Evolutionary conservation across 768 basidiomycete species (phyloP), one percentile per base, ranked within the genome.

Genomic region (Phlebiopsis gigantea): DNA sequence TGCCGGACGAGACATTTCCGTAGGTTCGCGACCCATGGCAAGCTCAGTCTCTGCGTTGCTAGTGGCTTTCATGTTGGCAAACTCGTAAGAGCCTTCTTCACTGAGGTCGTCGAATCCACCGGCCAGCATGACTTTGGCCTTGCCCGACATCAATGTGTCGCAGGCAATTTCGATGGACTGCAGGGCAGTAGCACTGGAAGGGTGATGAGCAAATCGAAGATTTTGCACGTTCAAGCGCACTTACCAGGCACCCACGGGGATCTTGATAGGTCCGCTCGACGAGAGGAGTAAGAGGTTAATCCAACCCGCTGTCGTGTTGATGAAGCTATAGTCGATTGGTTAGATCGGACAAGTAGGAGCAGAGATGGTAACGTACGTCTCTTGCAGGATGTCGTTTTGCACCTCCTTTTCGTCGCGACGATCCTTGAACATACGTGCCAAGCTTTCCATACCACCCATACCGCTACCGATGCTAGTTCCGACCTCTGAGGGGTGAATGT

Each of bases 41-140:
- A 98, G 91, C 71, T 99, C 97, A 28, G 92, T 92, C 72, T 94
- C 92, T 1, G 95, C 88, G 67, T 96, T 98, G 73, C 90, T 93
- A 5, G 97, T 99, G 1, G 97, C 97, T 73, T 98, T 97, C 97
- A 99, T 99, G 78, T 98, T 98, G 49, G 94, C 97, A 72, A 99
- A 99, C 72, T 99, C 96, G 71, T 87, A 98, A 7, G 96, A 98
- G 17, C 96, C 97, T 73, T 99, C 97, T 72, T 99, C 97, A 61
- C 88, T 90, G 70, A 98, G 83, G 70, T 99, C 97, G 67, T 99
- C 97, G 75, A 95, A 98, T 57, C 97, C 97, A 69, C 97, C 97
- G 31, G 96, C 90, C 59, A 99, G 87, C 97, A 99, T 99, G 68
- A 99, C 87, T 75, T 98, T 98, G 30, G 97, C 97, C 72, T 99